Percentiles rank a stretch among this genome's conserved stretches.
These are phyloP conservation scores for Puccinia novopanici DNA, from an alignment of 1,284 basidiomycete genomes.

Conservation along the genomic window DNA sequence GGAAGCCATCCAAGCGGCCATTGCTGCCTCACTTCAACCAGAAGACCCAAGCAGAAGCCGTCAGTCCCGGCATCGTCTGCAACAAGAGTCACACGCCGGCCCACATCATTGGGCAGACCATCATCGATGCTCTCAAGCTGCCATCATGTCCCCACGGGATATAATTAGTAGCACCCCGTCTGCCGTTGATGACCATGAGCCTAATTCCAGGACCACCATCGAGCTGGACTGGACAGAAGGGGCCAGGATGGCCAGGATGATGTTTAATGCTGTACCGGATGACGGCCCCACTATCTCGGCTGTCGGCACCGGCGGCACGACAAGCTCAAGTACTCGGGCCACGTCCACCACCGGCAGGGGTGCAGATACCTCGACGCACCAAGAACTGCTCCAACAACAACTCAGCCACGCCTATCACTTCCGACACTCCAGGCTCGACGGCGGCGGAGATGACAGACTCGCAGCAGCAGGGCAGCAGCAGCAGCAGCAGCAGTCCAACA, in stretches of 20 bases:
- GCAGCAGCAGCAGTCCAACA: not conserved
- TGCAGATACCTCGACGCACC: too few relatives aligned
- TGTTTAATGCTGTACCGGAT: too few relatives aligned
- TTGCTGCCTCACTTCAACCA: slow-evolving; percentile 16
- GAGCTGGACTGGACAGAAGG: not conserved
- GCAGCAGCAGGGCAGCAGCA: not conserved
- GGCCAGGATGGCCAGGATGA: not conserved
- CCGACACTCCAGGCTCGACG: too few relatives aligned
- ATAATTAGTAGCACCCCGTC: not conserved
- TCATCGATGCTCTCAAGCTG: not conserved
- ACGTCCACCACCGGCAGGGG: too few relatives aligned
- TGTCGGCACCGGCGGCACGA: too few relatives aligned
- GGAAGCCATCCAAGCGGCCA: slow-evolving; percentile 27
- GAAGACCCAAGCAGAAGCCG: not conserved
- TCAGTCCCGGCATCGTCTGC: too few relatives aligned
- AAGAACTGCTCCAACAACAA: too few relatives aligned
- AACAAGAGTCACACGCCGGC: not conserved
- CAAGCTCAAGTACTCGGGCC: too few relatives aligned
- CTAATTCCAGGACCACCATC: not conserved
- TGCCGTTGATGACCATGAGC: too few relatives aligned
- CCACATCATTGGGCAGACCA: not conserved
- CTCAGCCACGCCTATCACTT: not conserved
- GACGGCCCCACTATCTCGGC: too few relatives aligned
- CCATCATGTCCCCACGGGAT: too few relatives aligned
- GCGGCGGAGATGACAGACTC: too few relatives aligned